Base-by-base conservation (phyloP, 345 rosid genomes). In the Diplotaxis tenuifolia region DNA sequence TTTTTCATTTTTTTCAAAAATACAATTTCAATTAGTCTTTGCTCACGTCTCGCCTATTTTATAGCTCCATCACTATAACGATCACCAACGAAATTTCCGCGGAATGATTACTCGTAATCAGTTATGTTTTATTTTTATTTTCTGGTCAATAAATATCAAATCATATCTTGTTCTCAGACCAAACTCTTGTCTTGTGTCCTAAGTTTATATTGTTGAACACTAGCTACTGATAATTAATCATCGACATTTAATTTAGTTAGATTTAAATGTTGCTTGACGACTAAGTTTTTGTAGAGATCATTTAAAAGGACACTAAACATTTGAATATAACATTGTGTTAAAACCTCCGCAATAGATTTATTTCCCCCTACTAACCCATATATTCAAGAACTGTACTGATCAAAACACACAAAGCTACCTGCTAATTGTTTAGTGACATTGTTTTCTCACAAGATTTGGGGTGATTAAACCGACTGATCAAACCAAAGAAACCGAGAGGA, bases 41-140 rank as follows among this genome's bases (percentile, higher is more conserved):
- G 78, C 82, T 82, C 73, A 65, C 58, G 40, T 79, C 67, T 77
- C 79, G 83, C 84, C 86, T 66, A 79, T 54, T 38, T 76, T 77
- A 75, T 47, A 82, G 88, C 77, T 53, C 42, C 9, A 40, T 65
- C 70, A 59, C 59, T 16, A 47, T 71, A 77, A 66, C 75, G 11
- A 75, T 68, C 57, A 62, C 45, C 53, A 47, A 47, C 53, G 53
- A 14, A n/a, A 21, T 40, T 72, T 63, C 22, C 20, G 23, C 5
- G 42, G 47, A 52, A 9, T 18, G 14, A 53, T 10, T 21, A 32
- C 32, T 61, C 68, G 7, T 63, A 53, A 38, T 63, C 70, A 63
- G 2, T 22, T 4, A 29, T 9, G 27, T 18, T 69, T 56, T 15
- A 5, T 20, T 29, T 23, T 5, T 32, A 42, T 42, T 34, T 10